Evolutionary conservation across 2,329 filamentous ascomycete species (phyloP), one percentile per base, ranked within the genome.

Genomic region (Talaromyces sp.): DNA sequence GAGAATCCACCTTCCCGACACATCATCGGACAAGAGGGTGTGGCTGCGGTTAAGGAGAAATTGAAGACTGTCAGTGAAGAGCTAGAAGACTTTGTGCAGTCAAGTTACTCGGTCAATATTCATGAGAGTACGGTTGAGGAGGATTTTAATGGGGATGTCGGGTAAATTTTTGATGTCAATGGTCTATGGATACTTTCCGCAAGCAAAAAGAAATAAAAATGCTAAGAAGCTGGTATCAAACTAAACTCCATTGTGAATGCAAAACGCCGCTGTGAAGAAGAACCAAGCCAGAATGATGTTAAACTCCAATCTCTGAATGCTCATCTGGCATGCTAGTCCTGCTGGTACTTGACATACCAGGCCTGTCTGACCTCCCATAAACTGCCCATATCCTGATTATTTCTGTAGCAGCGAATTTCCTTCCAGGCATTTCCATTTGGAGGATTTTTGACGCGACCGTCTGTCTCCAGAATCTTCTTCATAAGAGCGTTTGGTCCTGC

Each of bases 11-110:
- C 95, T 0, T 92, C 93, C 1, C 84, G 95, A 37, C 94, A 98
- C 75, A 97, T 98, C 72, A 93, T 98, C 2, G 94, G 95, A 0
- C 87, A 90, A 63, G 95, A 98, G 76, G 94, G 92, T 0, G 90
- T 94, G 13, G 84, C 87, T 6, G 91, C 91, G 47, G 94, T 98
- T 45, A 96, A 94, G 76, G 95, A 98, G 79, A 98, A 98, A 79
- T 81, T 99, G 64, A 97, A 96, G 81, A 97, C 93, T 1, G 92
- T 97, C 2, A 96, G 92, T 68, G 93, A 98, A 76, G 95, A 98
- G 80, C 81, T 98, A 64, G 95, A 98, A 76, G 95, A 98, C 70
- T 98, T 98, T 77, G 90, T 97, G 33, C 92, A 96, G 71, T 90
- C 93, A 31, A 97, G 93, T 72, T 84, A 90, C 69, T 89, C 91